Percentiles rank a stretch among this genome's conserved stretches.
Evolutionary conservation across 495 filamentous ascomycete genomes (phyloP).

Genomic region (Hypoxylon intermedium): DNA sequence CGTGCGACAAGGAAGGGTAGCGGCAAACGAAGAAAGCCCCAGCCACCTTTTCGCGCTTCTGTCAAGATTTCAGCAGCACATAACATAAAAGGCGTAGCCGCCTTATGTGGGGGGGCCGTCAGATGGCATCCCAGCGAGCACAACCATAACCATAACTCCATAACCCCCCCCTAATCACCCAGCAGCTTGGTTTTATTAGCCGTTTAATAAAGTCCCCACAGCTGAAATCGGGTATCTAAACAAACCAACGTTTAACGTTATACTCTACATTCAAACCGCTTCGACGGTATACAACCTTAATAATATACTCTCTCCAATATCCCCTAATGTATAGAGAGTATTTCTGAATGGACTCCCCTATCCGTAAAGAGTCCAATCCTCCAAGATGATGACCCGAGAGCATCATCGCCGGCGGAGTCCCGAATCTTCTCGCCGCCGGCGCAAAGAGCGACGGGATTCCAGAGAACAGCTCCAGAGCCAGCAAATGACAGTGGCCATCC

Average conservation of each 20-base stretch:
- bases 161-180: conserved; percentile 9
- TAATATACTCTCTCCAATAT: conserved; percentile 26
- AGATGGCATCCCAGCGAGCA: too few relatives aligned
- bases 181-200: conserved; percentile 20
- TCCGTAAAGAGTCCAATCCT: conserved; percentile 26
- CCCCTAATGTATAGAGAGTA: conserved; percentile 17
- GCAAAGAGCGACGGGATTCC: conserved; percentile 54
- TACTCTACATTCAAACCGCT: conserved; percentile 27
- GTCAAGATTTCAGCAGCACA: conserved; percentile 1
- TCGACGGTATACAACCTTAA: conserved; percentile 27
- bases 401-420: conserved; percentile 57
- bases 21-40: conserved; percentile 28
- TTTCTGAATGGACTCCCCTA: conserved; percentile 34
- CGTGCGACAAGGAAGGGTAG: conserved; percentile 22
- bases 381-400: conserved; percentile 53
- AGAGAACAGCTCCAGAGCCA: conserved; percentile 51
- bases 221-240: conserved; percentile 31
- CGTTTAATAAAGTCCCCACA: conserved; percentile 29
- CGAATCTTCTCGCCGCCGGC: conserved; percentile 57
- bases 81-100: conserved; percentile 16
- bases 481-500: conserved; percentile 13
- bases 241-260: conserved; percentile 36
- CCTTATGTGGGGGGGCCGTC: conserved; percentile 29
- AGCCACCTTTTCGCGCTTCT: conserved; percentile 27
- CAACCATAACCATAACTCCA: too few relatives aligned